Conservation (phyloP, 805 yeast species). For the Priceomyces carsonii region DNA sequence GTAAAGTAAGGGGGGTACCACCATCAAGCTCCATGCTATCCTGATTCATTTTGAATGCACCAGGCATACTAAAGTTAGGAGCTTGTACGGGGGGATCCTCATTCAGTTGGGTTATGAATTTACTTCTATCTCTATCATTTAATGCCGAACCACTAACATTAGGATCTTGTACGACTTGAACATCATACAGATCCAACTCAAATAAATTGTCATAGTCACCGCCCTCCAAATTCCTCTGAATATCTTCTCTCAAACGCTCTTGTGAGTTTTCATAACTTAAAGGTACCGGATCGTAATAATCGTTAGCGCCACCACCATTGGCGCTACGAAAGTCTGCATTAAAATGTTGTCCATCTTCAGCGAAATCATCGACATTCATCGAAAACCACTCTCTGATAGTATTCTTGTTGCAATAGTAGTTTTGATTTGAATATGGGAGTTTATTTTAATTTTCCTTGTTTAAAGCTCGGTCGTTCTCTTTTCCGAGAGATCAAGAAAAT, state of each 20-base stretch:
- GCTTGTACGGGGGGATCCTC: neutral
- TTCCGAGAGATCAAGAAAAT: too few species aligned
- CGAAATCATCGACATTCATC: neutral
- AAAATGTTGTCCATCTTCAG: conserved; percentile 1
- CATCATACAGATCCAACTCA: conserved; percentile 4
- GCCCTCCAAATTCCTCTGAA: neutral
- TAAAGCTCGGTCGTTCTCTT: too few species aligned
- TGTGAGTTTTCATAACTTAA: neutral
- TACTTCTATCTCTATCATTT: too few species aligned
- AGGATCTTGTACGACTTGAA: neutral
- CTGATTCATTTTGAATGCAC: conserved; percentile 23
- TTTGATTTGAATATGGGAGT: too few species aligned
- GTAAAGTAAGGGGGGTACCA: conserved; percentile 38
- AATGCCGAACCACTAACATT: too few species aligned
- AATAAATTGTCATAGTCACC: conserved; percentile 1
- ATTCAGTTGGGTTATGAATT: too few species aligned
- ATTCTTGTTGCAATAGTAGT: too few species aligned
- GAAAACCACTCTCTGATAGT: neutral
- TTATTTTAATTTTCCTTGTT: too few species aligned
- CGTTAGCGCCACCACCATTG: neutral
- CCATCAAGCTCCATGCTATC: conserved; percentile 39
- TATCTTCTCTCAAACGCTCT: neutral
- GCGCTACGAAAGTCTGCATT: neutral
- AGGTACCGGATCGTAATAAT: neutral
- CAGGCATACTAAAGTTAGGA: conserved; percentile 24